Conservation (phyloP, 2,329 filamentous ascomycete species). For the Claviceps maximensis region DNA sequence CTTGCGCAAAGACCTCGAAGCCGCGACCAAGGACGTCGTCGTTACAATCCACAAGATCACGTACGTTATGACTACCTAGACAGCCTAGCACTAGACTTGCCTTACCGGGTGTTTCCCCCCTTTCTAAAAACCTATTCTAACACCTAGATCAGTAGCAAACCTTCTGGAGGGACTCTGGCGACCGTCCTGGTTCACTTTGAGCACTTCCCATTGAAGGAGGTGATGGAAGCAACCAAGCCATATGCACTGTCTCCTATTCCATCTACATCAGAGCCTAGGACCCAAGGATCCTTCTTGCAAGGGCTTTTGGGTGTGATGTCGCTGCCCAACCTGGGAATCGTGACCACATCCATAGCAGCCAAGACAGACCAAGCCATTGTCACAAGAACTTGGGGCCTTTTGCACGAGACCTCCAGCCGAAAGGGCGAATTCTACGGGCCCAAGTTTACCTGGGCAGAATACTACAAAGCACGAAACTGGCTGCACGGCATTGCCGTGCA, state of each 20-base stretch:
- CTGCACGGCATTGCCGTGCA: constrained; percentile 37
- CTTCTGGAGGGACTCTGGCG: constrained; percentile 55
- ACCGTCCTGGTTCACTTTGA: constrained; percentile 51
- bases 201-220: constrained; percentile 32
- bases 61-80: constrained; percentile 16
- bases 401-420: constrained; percentile 30
- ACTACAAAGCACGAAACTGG: constrained; percentile 35
- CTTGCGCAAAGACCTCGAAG: constrained; percentile 35
- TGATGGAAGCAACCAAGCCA: constrained; percentile 32
- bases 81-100: neutral
- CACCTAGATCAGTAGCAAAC: constrained; percentile 15
- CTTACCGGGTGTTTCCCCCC: too few species aligned
- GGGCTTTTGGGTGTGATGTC: constrained; percentile 35
- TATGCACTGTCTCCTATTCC: constrained; percentile 45
- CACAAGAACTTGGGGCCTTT: constrained; percentile 50
- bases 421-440: constrained; percentile 41
- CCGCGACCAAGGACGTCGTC: constrained; percentile 38
- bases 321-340: constrained; percentile 38
- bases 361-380: constrained; percentile 41
- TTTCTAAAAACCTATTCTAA: neutral
- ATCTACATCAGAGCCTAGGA: constrained; percentile 22
- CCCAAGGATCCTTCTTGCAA: constrained; percentile 23
- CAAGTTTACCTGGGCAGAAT: constrained; percentile 47
- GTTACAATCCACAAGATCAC: constrained; percentile 32
- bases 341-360: constrained; percentile 39